A percentile compares a stretch with the other conserved stretches of the same genome.
Evolutionary conservation across 75 land plant genomes (phyloP).

Genomic region (Pinus taeda): DNA sequence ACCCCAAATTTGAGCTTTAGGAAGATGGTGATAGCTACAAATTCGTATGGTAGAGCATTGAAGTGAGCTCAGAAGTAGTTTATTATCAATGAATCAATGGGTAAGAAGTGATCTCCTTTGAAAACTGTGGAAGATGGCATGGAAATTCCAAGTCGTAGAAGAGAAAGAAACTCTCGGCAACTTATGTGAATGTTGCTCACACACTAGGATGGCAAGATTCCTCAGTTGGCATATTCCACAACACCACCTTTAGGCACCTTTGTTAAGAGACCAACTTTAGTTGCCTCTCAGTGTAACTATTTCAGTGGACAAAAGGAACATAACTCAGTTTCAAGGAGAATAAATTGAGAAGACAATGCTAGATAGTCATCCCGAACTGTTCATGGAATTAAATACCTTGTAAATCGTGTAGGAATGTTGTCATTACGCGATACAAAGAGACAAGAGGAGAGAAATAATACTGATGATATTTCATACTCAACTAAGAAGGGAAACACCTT

Average conservation of each 20-base stretch:
- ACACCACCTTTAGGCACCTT: slow-evolving; percentile 32
- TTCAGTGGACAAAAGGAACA: slow-evolving; percentile 46
- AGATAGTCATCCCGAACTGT: slow-evolving; percentile 36
- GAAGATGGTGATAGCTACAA: neutral
- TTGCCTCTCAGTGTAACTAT: slow-evolving; percentile 12
- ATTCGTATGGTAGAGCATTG: too few relatives aligned
- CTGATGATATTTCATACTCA: slow-evolving; percentile 12
- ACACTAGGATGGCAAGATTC: slow-evolving; percentile 55
- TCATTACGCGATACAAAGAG: slow-evolving; percentile 28
- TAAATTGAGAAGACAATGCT: slow-evolving; percentile 31
- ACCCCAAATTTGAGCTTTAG: neutral
- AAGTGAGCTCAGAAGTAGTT: too few relatives aligned
- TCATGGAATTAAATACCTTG: slow-evolving; percentile 37
- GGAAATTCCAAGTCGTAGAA: too few relatives aligned
- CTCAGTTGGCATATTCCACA: slow-evolving; percentile 42
- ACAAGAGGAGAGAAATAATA: slow-evolving; percentile 7
- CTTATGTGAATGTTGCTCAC: too few relatives aligned
- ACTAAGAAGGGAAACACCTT: slow-evolving; percentile 19
- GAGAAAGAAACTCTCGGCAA: too few relatives aligned
- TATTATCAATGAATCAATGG: too few relatives aligned
- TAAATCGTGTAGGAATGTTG: slow-evolving; percentile 17
- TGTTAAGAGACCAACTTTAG: slow-evolving; percentile 44
- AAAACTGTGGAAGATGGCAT: too few relatives aligned
- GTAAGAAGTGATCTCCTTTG: too few relatives aligned
- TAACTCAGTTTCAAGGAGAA: too few relatives aligned